Conservation (phyloP, 768 basidiomycete species). For the Myochromella boudieri region DNA sequence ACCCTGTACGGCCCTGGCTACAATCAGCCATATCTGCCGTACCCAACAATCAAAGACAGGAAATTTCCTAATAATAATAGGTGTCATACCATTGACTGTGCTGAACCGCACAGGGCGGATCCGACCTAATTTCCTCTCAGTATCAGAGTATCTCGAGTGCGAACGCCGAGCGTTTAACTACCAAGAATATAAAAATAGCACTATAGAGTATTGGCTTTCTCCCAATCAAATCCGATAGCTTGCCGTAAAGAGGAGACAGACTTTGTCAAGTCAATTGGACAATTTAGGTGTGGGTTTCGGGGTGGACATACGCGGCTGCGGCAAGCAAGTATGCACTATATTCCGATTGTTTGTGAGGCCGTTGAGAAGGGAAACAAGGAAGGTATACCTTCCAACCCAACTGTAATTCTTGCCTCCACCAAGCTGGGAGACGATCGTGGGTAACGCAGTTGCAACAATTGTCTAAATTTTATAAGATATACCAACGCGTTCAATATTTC, state of each 20-base stretch:
- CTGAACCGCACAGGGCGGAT: conserved; percentile 79
- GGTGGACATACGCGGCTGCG: conserved; percentile 42
- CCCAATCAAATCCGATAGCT: conserved; percentile 61
- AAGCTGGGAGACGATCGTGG: conserved; percentile 64
- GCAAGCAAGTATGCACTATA: conserved; percentile 73
- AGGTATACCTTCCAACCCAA: conserved; percentile 73
- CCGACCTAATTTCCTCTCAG: conserved; percentile 67
- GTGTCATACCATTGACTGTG: conserved; percentile 59
- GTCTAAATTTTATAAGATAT: conserved; percentile 34
- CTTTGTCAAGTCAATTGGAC: conserved; percentile 21
- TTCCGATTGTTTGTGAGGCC: not conserved
- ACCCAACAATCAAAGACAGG: too few relatives aligned
- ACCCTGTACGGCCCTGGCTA: conserved; percentile 78
- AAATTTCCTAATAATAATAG: not conserved
- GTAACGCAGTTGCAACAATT: conserved; percentile 71
- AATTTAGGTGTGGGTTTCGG: not conserved
- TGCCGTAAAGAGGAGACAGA: conserved; percentile 74
- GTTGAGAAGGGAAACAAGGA: not conserved
- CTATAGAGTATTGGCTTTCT: conserved; percentile 71
- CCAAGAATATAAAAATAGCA: conserved; percentile 67
- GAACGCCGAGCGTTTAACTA: conserved; percentile 25
- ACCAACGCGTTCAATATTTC: not conserved
- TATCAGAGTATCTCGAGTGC: conserved; percentile 1
- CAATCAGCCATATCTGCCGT: conserved; percentile 66
- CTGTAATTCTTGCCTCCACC: conserved; percentile 64